A percentile compares a stretch with the other conserved stretches of the same genome.
Conservation (phyloP, 805 yeast genomes). For the Starmerella floris region DNA sequence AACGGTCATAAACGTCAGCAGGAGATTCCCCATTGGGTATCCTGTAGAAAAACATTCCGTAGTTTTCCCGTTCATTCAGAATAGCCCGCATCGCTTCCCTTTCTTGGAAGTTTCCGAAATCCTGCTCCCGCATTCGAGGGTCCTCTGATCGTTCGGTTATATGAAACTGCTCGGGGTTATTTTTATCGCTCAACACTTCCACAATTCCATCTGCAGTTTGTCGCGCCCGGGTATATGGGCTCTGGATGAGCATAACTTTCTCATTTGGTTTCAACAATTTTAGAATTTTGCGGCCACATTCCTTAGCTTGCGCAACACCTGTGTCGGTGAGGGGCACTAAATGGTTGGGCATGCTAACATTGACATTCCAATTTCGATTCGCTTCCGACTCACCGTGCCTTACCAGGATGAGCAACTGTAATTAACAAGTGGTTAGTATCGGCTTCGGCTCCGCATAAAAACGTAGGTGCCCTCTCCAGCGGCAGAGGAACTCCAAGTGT, state of each 20-base stretch:
- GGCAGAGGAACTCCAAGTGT: no score
- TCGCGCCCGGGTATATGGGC: constrained; percentile 75
- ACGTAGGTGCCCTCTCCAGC: no score
- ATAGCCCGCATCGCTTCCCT: constrained; percentile 60
- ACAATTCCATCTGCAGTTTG: constrained; percentile 67
- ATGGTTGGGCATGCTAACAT: constrained; percentile 69
- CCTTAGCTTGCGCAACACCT: constrained; percentile 42
- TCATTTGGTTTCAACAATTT: constrained; percentile 37
- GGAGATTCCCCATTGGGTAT: constrained; percentile 93
- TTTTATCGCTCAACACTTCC: constrained; percentile 33
- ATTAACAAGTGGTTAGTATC: not conserved
- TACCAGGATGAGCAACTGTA: constrained; percentile 55
- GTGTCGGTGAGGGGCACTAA: constrained; percentile 53
- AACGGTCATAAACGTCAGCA: constrained; percentile 86
- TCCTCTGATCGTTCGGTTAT: constrained; percentile 49
- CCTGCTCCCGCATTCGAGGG: constrained; percentile 87
- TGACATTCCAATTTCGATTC: constrained; percentile 71
- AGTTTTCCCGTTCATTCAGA: constrained; percentile 73
- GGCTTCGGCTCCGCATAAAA: not conserved
- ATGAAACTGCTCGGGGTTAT: constrained; percentile 27
- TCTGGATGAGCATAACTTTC: constrained; percentile 62
- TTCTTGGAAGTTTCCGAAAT: constrained; percentile 80
- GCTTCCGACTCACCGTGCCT: constrained; percentile 93
- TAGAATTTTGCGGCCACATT: constrained; percentile 27
- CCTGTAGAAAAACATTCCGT: constrained; percentile 79